A percentile compares a stretch with the other conserved stretches of the same genome.
These are phyloP conservation scores for Metschnikowia cubensis DNA, from an alignment of 805 yeast genomes.

Conservation along the genomic window DNA sequence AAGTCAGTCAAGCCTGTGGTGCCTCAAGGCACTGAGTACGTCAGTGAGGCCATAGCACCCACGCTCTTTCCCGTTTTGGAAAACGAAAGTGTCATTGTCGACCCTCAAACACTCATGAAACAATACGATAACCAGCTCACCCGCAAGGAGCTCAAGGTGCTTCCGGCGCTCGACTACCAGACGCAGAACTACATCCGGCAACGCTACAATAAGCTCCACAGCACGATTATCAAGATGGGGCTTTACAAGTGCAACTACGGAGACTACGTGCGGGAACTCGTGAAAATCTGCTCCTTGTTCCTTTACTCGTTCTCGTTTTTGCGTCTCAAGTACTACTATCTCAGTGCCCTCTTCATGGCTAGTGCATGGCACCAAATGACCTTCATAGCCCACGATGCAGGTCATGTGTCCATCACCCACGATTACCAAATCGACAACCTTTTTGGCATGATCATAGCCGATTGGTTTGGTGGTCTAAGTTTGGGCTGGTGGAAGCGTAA, in stretches of 20 bases:
- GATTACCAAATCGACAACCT: slow-evolving; percentile 71
- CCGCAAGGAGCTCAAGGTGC: slow-evolving; percentile 47
- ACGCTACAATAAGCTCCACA: slow-evolving; percentile 61
- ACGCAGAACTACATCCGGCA: slow-evolving; percentile 58
- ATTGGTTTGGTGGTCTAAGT: slow-evolving; percentile 82
- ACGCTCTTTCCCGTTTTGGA: slow-evolving; percentile 32
- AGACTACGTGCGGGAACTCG: slow-evolving; percentile 65
- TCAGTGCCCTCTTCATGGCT: slow-evolving; percentile 67
- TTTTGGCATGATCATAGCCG: slow-evolving; percentile 69
- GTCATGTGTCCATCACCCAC: slow-evolving; percentile 81
- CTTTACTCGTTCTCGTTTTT: slow-evolving; percentile 48
- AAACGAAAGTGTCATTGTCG: slow-evolving; percentile 34
- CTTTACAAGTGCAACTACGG: slow-evolving; percentile 70
- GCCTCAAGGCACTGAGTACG: slow-evolving; percentile 42
- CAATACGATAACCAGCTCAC: slow-evolving; percentile 57
- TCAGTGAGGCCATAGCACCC: slow-evolving; percentile 34
- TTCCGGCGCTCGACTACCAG: slow-evolving; percentile 64
- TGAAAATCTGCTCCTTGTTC: slow-evolving; percentile 56
- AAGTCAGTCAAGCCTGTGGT: slow-evolving; percentile 47
- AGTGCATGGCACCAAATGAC: slow-evolving; percentile 86
- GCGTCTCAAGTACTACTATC: slow-evolving; percentile 39
- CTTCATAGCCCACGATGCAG: slow-evolving; percentile 87
- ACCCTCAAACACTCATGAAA: slow-evolving; percentile 51
- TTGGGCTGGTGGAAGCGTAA: slow-evolving; percentile 94
- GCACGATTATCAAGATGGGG: slow-evolving; percentile 50